Percentiles rank a stretch among this genome's conserved stretches.
phyloP scores from a whole-genome alignment of 306 rosid genomes.

The Gleditsia sinensis region DNA sequence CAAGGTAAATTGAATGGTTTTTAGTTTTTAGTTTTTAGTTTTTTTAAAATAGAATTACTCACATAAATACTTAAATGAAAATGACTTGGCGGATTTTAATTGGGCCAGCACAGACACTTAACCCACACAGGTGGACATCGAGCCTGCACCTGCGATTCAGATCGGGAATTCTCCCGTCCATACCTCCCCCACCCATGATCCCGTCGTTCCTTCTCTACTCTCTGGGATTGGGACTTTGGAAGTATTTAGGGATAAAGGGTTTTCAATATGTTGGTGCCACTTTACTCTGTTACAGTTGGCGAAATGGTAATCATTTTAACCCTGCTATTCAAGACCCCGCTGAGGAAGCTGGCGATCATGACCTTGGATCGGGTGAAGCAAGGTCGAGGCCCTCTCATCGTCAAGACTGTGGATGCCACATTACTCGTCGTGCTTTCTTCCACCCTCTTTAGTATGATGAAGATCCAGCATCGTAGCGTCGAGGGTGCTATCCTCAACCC shows the following conservation, averaged over 20 bases:
- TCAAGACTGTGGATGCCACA: constrained; percentile 63
- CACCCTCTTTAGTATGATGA: constrained; percentile 43
- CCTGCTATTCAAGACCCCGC: constrained; percentile 64
- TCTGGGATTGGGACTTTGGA: no score
- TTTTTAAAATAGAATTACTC: no score
- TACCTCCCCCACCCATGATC: no score
- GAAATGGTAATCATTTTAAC: constrained; percentile 58
- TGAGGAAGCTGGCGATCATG: constrained; percentile 69
- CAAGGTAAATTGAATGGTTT: no score
- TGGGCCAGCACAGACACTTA: background rate
- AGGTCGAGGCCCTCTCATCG: constrained; percentile 72
- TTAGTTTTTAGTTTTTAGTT: no score
- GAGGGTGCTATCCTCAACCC: constrained; percentile 57
- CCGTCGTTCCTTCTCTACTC: no score
- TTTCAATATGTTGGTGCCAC: constrained; percentile 74
- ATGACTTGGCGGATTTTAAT: background rate
- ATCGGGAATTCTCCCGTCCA: no score
- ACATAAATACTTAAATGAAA: no score
- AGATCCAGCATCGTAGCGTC: constrained; percentile 49
- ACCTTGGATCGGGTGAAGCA: constrained; percentile 69
- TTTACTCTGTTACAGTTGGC: constrained; percentile 46
- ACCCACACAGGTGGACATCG: no score
- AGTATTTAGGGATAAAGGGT: no score
- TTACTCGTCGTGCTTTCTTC: constrained; percentile 51
- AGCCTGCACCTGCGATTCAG: no score